Base-by-base conservation (phyloP, 1,284 basidiomycete species). In the Puccinia hordei region DNA sequence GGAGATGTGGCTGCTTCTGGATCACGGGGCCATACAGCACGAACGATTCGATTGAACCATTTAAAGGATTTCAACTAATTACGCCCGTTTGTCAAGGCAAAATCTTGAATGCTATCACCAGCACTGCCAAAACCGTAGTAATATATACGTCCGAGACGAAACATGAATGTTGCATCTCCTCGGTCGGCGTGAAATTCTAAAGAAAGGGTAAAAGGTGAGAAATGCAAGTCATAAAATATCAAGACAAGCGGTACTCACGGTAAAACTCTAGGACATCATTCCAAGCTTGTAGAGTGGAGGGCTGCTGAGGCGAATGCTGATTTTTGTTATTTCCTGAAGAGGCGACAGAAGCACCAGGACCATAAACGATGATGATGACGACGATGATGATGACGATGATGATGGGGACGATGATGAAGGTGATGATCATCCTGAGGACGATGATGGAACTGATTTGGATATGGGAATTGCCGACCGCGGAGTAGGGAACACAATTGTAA, bases 321-420 rank as follows among this genome's bases (percentile, higher is more conserved):
- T 73, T 46, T 73, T 71, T 72, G 33, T 80, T 80, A 44, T 57
- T 86, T 83, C 88, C 87, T 1, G 87, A 86, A 3, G 92, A 93
- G 1, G 93, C 93, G 27, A 93, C 92, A 81, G 93, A 94, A 2
- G 96, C 93, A 72, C 95, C 94, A 17, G 93, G 92, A 0, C 97
- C 96, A 84, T 93, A 99, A 12, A 93, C 90, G n/a, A n/a, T n/a
- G n/a, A n/a, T n/a, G n/a, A n/a, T n/a, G n/a, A n/a, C n/a, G n/a
- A n/a, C n/a, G n/a, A n/a, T n/a, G n/a, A n/a, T n/a, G n/a, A n/a
- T n/a, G n/a, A n/a, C n/a, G 84, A 84, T 10, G 83, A 83, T 33
- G 89, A 89, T 30, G 89, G 87, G 30, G 88, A 86, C n/a, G 85
- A 85, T 51, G 69, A 55, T 27, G 66, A 68, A 2, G 66, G 38